Conservation (phyloP, 2,329 filamentous ascomycete species). For the Blumeria graminis region DNA sequence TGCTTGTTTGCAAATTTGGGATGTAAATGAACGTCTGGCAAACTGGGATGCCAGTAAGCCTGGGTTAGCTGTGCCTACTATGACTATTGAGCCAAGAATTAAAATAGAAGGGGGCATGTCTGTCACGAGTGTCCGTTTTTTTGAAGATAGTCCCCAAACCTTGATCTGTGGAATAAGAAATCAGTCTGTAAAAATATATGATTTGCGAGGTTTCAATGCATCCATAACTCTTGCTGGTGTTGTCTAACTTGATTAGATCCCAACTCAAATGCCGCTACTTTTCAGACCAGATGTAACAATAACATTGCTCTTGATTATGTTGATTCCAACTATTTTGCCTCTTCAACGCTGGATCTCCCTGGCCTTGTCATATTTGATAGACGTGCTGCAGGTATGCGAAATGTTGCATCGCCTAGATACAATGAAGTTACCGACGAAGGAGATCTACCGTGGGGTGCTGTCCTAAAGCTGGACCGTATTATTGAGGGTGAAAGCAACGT, state of each 20-base stretch:
- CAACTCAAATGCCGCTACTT: slow-evolving; percentile 28
- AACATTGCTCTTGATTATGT: slow-evolving; percentile 55
- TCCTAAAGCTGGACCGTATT: slow-evolving; percentile 30
- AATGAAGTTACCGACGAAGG: slow-evolving; percentile 33
- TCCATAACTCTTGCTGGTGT: neutral
- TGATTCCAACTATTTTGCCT: slow-evolving; percentile 67
- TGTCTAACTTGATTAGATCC: slow-evolving; percentile 19
- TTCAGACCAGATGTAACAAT: slow-evolving; percentile 42
- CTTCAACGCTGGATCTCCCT: slow-evolving; percentile 50
- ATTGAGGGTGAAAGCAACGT: slow-evolving; percentile 31
- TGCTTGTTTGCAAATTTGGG: slow-evolving; percentile 62
- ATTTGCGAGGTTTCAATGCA: slow-evolving; percentile 39
- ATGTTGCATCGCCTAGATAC: slow-evolving; percentile 28
- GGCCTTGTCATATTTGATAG: slow-evolving; percentile 59
- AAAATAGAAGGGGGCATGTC: slow-evolving; percentile 41
- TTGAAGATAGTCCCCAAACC: slow-evolving; percentile 50
- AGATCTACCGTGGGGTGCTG: slow-evolving; percentile 36
- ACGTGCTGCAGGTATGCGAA: slow-evolving; percentile 27
- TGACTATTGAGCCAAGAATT: slow-evolving; percentile 25
- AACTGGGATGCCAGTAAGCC: slow-evolving; percentile 22
- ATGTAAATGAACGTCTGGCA: slow-evolving; percentile 36
- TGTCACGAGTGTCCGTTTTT: slow-evolving; percentile 67
- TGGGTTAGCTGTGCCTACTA: slow-evolving; percentile 19
- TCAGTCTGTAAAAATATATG: slow-evolving; percentile 51
- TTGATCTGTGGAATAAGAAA: slow-evolving; percentile 54